Evolutionary conservation across 164 flowering plant species (phyloP), one percentile per base, ranked within the genome.

Genomic region (Vitis rotundifolia): DNA sequence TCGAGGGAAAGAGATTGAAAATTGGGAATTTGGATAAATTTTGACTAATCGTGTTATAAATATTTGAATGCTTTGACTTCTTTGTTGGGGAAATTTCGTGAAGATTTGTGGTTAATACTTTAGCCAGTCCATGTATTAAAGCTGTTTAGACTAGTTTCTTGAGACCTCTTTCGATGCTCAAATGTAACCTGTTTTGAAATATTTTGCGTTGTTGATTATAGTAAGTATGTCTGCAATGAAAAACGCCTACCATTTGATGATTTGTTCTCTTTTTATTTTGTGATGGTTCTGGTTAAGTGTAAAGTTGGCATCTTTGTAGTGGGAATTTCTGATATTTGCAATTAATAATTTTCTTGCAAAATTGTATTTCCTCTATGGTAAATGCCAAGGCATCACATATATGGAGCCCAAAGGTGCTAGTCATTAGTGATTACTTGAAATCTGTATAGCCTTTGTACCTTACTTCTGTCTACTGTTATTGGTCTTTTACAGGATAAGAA

Each of bases 401-500:
- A n/a, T 57, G 19, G 28, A 9, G 3, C 31, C 12, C 44, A 26
- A 59, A 59, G 13, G 9, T 26, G 16, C 10, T 16, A 16, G 18
- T 62, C 11, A 15, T 72, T 16, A 2, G 56, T 49, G 48, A 10
- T 13, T 69, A 50, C 37, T 8, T 11, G 18, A 13, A 53, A 3
- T 54, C 11, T 11, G 4, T 15, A 31, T 53, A n/a, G 9, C 28
- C 55, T 16, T 48, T 28, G 5, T 8, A 9, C 52, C 48, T 49
- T 65, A 44, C 14, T 64, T 12, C 8, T 68, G 9, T 37, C 11
- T 61, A 7, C 56, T 9, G 63, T 6, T 73, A 59, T 66, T 59
- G 60, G 58, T 68, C 14, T 3, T 71, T 79, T 67, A 57, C 85
- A 96, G 99, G 99, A 96, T 76, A 93, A 90, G 78, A 96, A 90